Conservation (phyloP, 108 stramenopile genomes). For the Conticribra guillardii region DNA sequence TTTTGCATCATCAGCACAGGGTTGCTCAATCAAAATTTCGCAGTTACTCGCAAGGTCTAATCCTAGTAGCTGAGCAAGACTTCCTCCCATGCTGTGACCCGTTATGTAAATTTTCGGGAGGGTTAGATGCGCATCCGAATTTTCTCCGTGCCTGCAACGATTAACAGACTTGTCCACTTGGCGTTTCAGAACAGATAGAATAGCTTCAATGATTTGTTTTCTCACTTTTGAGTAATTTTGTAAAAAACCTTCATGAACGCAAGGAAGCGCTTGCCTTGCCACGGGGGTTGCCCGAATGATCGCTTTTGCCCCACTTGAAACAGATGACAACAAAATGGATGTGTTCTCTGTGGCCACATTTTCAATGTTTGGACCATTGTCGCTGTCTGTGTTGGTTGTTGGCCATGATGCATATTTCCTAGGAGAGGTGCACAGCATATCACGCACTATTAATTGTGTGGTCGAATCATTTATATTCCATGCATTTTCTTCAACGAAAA, state of each 20-base stretch:
- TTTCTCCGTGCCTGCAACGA: slow-evolving; percentile 26
- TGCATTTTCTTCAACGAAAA: slow-evolving; percentile 35
- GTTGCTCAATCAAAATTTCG: slow-evolving; percentile 60
- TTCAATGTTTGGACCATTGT: background rate
- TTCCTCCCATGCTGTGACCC: slow-evolving; percentile 77
- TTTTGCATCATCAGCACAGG: too few relatives aligned
- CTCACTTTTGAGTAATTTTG: slow-evolving; percentile 71
- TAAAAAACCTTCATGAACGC: slow-evolving; percentile 83
- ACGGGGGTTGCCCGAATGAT: slow-evolving; percentile 68
- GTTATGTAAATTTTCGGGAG: slow-evolving; percentile 83
- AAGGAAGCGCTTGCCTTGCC: slow-evolving; percentile 67
- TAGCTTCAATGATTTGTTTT: slow-evolving; percentile 56
- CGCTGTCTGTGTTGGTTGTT: slow-evolving; percentile 8
- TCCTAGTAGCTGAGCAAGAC: slow-evolving; percentile 74
- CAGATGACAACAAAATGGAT: slow-evolving; percentile 31
- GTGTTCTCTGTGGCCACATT: slow-evolving; percentile 16
- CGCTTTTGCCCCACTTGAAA: slow-evolving; percentile 57
- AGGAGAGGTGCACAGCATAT: slow-evolving; percentile 31
- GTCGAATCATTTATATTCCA: slow-evolving; percentile 46
- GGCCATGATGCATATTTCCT: slow-evolving; percentile 40
- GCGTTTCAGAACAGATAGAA: slow-evolving; percentile 64
- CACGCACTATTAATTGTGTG: slow-evolving; percentile 26
- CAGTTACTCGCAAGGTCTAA: slow-evolving; percentile 81
- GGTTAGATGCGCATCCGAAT: slow-evolving; percentile 52
- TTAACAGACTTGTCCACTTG: slow-evolving; percentile 66